These are phyloP conservation scores for Raphanus raphanistrum DNA, from an alignment of 345 rosid genomes.

Conservation along the genomic window DNA sequence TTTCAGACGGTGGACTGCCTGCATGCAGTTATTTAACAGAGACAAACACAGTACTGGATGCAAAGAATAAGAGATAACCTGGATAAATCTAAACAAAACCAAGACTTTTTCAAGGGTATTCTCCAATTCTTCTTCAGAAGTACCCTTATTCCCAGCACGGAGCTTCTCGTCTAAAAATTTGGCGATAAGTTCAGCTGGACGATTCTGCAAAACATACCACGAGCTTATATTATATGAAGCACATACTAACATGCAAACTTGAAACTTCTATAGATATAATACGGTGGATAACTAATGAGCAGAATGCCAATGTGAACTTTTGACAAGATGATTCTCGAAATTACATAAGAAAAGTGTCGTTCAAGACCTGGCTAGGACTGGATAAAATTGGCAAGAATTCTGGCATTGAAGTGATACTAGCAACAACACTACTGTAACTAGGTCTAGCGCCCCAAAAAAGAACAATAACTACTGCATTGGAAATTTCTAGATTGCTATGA, in stretches of 20 bases:
- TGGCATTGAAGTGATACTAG: constrained; percentile 5
- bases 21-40: constrained; percentile 6
- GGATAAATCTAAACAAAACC: constrained; percentile 95
- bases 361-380: not conserved
- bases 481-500: not conserved
- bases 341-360: not conserved
- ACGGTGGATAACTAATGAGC: constrained; percentile 2
- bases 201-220: constrained; percentile 61
- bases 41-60: constrained; percentile 6
- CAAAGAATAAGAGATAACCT: constrained; percentile 49
- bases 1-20: constrained; percentile 1
- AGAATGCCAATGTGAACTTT: constrained; percentile 2
- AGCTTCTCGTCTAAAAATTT: constrained; percentile 98
- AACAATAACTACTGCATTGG: not conserved
- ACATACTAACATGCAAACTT: not conserved
- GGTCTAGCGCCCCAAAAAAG: not conserved
- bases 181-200: constrained; percentile 96
- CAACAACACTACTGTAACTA: constrained; percentile 7
- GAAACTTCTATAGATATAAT: not conserved
- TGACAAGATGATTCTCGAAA: not conserved
- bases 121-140: constrained; percentile 99
- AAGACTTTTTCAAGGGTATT: constrained; percentile 91
- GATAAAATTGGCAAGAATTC: not conserved
- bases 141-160: constrained; percentile 99
- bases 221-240: constrained; percentile 4